These are phyloP conservation scores for Leishmania guyanensis DNA, from an alignment of 208 protist species.

Conservation along the genomic window DNA sequence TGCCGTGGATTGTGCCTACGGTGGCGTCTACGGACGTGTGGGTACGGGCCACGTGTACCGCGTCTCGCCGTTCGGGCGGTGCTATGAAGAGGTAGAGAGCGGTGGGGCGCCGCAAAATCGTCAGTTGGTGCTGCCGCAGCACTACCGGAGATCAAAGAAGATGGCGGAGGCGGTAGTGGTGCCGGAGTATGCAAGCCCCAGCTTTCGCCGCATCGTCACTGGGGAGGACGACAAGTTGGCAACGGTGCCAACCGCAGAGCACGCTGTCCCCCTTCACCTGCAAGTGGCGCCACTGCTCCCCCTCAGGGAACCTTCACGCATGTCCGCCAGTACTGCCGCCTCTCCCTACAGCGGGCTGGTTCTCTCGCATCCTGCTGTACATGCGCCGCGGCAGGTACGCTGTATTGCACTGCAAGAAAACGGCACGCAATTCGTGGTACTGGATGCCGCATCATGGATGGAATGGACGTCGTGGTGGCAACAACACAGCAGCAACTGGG, in stretches of 20 bases:
- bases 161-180: slow-evolving; percentile 23
- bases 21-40: slow-evolving; percentile 45
- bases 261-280: neutral
- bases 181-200: slow-evolving; percentile 22
- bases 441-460: slow-evolving; percentile 28
- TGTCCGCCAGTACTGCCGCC: neutral
- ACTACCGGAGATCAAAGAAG: slow-evolving; percentile 34
- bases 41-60: slow-evolving; percentile 35
- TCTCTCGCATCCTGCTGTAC: neutral
- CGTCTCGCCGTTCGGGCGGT: slow-evolving; percentile 78
- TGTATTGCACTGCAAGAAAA: slow-evolving; percentile 11
- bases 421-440: neutral
- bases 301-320: neutral
- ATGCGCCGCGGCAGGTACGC: neutral
- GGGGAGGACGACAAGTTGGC: neutral
- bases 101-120: slow-evolving; percentile 20
- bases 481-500: neutral
- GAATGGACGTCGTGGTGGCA: slow-evolving; percentile 24
- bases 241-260: neutral
- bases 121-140: slow-evolving; percentile 29
- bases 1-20: slow-evolving; percentile 76
- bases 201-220: slow-evolving; percentile 14
- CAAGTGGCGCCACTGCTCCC: neutral
- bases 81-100: slow-evolving; percentile 39
- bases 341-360: neutral